Evolutionary conservation across 139 green algal species (phyloP), one percentile per base, ranked within the genome.

Genomic region (Limnomonas spitsbergensis): DNA sequence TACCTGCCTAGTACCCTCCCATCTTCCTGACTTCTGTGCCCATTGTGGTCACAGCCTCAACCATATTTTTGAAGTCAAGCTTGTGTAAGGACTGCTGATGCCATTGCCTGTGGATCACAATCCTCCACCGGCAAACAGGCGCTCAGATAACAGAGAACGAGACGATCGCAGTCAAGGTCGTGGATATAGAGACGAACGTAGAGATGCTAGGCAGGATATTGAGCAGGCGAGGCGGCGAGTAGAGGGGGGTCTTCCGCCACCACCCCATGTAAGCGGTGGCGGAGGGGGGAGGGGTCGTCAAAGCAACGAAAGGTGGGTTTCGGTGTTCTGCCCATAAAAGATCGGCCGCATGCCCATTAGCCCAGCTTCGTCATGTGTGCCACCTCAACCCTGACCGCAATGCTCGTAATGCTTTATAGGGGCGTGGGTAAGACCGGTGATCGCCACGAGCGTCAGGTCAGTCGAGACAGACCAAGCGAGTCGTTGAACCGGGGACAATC

Each of bases 161-260:
- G 47, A 61, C 20, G 47, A 61, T 61, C 47, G 47, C 14, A 61
- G 47, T 61, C 47, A 61, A 61, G 47, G 47, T 29, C 14, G 47
- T 14, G 47, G 47, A 61, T 61, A 61, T 20, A 61, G 47, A 20
- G 47, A 61, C 14, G 47, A 61, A 61, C 47, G 14, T 61, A 61
- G 47, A 61, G 47, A 61, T 61, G 47, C 47, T 61, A 61, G 47
- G 47, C 47, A 61, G 20, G 47, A 61, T 61, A 61, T 61, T 29
- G 47, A 61, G 47, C 47, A 61, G 20, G 47, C 47, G 14, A 61
- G 47, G 20, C 14, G 47, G 47, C 14, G 47, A 61, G 47, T 20
- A 29, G 47, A 61, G 20, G 20, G 20, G 14, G 20, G 20, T 61
- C 47, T 20, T 61, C 47, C 47, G 47, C 47, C 47, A 61, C 47